phyloP scores from a whole-genome alignment of 2,329 filamentous ascomycete species.

The Coniochaeta sp. region DNA sequence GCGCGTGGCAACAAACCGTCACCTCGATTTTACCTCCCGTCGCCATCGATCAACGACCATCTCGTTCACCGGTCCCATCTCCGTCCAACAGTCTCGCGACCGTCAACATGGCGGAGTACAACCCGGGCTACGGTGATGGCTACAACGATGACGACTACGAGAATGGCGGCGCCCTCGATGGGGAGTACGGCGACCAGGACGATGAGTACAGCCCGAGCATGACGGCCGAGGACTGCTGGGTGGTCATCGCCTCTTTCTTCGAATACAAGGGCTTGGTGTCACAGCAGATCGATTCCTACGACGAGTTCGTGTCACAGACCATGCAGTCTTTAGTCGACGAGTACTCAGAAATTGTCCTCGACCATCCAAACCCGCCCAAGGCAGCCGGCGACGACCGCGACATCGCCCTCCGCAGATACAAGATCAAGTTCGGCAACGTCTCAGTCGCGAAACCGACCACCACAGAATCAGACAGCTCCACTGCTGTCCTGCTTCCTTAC shows the following conservation, averaged over 20 bases:
- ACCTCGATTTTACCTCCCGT: neutral
- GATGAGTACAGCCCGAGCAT: conserved; percentile 55
- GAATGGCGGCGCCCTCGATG: conserved; percentile 38
- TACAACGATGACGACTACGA: conserved; percentile 45
- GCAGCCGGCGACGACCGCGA: conserved; percentile 59
- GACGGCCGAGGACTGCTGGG: conserved; percentile 97
- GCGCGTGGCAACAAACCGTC: neutral
- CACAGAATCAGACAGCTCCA: conserved; percentile 86
- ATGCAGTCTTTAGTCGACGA: conserved; percentile 94
- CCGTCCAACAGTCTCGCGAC: neutral
- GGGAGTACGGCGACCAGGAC: conserved; percentile 62
- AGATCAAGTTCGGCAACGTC: conserved; percentile 88
- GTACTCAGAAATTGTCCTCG: conserved; percentile 84
- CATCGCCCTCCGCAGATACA: conserved; percentile 83
- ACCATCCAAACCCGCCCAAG: conserved; percentile 77
- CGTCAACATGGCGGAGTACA: conserved; percentile 6
- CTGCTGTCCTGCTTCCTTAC: conserved; percentile 80
- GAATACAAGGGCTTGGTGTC: conserved; percentile 92
- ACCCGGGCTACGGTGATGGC: conserved; percentile 13
- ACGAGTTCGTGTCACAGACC: conserved; percentile 90
- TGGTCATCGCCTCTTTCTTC: conserved; percentile 95
- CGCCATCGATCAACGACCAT: neutral
- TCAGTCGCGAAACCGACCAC: conserved; percentile 85
- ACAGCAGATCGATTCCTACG: conserved; percentile 96
- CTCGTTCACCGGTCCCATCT: too few species aligned